Evolutionary conservation across 192 early-diverging fungal species (phyloP).

Genomic region (Dispira simplex): DNA sequence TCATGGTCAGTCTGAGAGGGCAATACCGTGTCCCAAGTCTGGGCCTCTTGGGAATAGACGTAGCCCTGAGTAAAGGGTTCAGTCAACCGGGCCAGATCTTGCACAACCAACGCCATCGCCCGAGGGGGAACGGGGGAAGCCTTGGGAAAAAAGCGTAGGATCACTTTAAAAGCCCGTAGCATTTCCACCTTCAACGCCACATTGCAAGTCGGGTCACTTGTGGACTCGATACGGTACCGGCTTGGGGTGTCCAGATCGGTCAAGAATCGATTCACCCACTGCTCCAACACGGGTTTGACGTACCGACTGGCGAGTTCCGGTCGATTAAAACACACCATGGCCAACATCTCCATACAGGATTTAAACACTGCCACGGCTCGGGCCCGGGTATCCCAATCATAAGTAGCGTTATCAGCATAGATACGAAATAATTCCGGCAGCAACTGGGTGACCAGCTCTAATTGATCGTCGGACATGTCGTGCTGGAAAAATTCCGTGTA

Average conservation of each 20-base stretch:
- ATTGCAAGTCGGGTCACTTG: slow-evolving; percentile 14
- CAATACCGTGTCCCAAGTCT: not conserved
- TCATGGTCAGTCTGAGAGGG: not conserved
- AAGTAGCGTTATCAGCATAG: slow-evolving; percentile 37
- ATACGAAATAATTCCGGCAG: slow-evolving; percentile 77
- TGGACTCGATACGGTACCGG: slow-evolving; percentile 7
- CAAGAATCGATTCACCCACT: slow-evolving; percentile 64
- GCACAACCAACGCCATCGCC: not conserved
- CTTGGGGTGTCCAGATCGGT: slow-evolving; percentile 41
- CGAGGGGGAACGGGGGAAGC: no score
- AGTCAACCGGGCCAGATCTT: not conserved
- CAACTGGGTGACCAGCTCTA: slow-evolving; percentile 65
- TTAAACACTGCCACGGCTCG: slow-evolving; percentile 68
- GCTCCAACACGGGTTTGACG: slow-evolving; percentile 53
- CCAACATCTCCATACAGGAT: slow-evolving; percentile 72
- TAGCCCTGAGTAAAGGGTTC: not conserved
- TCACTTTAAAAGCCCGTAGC: slow-evolving; percentile 20
- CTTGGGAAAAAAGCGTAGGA: slow-evolving; percentile 6
- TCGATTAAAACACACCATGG: slow-evolving; percentile 62
- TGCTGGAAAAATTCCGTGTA: slow-evolving; percentile 63
- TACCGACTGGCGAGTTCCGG: slow-evolving; percentile 50
- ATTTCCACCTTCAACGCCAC: slow-evolving; percentile 26
- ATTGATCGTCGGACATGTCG: slow-evolving; percentile 77
- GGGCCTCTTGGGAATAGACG: not conserved
- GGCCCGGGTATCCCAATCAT: slow-evolving; percentile 34